Conservation (phyloP, 371 early-diverging fungal species). For the Lichtheimia ornata region DNA sequence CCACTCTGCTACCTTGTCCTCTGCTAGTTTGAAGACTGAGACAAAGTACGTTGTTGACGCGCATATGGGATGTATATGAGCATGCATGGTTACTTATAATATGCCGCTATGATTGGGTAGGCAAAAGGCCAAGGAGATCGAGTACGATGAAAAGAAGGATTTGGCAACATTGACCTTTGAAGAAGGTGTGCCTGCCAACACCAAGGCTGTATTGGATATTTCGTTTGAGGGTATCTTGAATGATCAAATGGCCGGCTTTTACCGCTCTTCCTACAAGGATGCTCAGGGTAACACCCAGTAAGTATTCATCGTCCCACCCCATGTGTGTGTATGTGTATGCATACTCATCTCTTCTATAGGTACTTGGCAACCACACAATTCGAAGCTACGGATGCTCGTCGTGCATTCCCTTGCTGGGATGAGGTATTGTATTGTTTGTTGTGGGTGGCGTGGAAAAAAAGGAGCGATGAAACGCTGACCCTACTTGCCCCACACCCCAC, state of each 20-base stretch:
- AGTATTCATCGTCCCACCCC: too few relatives aligned
- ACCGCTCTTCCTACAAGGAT: slow-evolving; percentile 81
- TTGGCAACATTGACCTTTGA: slow-evolving; percentile 74
- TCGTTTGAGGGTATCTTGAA: slow-evolving; percentile 78
- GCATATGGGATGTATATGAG: neutral
- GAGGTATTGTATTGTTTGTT: slow-evolving; percentile 43
- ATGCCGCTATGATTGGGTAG: slow-evolving; percentile 27
- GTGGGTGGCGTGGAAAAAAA: neutral
- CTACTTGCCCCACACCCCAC: too few relatives aligned
- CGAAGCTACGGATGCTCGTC: slow-evolving; percentile 90
- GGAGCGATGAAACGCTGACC: neutral
- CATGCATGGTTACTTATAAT: neutral
- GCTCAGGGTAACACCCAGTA: slow-evolving; percentile 66
- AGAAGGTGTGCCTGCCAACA: slow-evolving; percentile 62
- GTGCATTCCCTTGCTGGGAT: slow-evolving; percentile 94
- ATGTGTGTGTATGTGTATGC: neutral
- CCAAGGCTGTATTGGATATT: slow-evolving; percentile 68
- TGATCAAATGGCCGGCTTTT: slow-evolving; percentile 90
- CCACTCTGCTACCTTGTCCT: slow-evolving; percentile 45
- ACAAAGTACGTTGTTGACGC: slow-evolving; percentile 44
- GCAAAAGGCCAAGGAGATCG: slow-evolving; percentile 68
- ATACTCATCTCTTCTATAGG: slow-evolving; percentile 3
- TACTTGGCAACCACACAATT: slow-evolving; percentile 90
- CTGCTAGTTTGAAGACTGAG: slow-evolving; percentile 57
- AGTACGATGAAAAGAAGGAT: slow-evolving; percentile 67